These are phyloP conservation scores for Lantana camara DNA, from an alignment of 257 asterid genomes.

Conservation along the genomic window DNA sequence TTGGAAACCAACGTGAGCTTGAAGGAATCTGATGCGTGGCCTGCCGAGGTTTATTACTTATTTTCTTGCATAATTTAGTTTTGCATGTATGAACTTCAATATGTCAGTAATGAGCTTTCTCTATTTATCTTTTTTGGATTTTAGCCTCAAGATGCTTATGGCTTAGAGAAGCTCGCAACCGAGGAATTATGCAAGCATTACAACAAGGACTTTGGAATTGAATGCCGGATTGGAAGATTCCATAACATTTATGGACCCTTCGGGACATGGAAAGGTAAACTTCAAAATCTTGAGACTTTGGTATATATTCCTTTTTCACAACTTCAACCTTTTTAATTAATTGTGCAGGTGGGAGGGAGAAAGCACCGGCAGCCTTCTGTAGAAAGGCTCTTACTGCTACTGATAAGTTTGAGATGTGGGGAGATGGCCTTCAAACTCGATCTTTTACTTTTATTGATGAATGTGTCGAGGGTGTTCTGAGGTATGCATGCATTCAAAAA, in stretches of 20 bases:
- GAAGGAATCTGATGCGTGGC: constrained; percentile 95
- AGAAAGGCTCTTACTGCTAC: constrained; percentile 50
- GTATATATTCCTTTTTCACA: neutral
- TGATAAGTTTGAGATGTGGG: constrained; percentile 62
- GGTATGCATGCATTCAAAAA: constrained; percentile 33
- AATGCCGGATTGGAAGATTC: constrained; percentile 89
- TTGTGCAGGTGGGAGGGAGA: constrained; percentile 61
- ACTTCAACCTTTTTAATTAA: constrained; percentile 1
- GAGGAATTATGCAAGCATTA: constrained; percentile 88
- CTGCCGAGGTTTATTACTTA: constrained; percentile 73
- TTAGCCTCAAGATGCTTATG: constrained; percentile 91
- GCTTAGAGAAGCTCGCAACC: constrained; percentile 81
- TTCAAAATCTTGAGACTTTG: neutral
- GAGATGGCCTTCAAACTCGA: constrained; percentile 54
- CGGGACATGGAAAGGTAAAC: constrained; percentile 94
- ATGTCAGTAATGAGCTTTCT: neutral
- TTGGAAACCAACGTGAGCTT: constrained; percentile 86
- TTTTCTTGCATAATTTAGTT: constrained; percentile 3
- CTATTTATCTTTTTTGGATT: neutral
- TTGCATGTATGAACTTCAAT: neutral
- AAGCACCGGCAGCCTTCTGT: constrained; percentile 65
- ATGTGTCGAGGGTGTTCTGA: constrained; percentile 55
- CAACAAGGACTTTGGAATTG: constrained; percentile 88
- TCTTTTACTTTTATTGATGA: constrained; percentile 55
- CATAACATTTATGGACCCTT: constrained; percentile 93